Conservation (phyloP, 495 filamentous ascomycete genomes). For the Podospora tetraspora region DNA sequence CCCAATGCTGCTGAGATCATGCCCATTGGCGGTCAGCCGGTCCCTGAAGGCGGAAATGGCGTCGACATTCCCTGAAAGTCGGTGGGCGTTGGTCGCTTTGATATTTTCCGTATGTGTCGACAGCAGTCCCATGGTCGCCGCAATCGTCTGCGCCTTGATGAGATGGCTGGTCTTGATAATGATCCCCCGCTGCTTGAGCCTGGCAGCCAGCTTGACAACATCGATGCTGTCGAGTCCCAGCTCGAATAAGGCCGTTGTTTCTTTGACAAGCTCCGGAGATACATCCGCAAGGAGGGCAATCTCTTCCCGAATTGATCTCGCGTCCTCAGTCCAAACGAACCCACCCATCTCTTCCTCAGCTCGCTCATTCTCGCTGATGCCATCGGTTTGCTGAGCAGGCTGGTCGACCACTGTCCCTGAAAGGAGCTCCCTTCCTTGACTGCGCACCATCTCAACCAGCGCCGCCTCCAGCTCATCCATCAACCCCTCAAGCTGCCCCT, state of each 20-base stretch:
- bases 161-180: slow-evolving; percentile 59
- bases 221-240: slow-evolving; percentile 68
- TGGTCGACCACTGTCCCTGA: background rate
- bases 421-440: background rate
- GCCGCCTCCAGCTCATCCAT: slow-evolving; percentile 37
- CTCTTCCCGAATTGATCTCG: slow-evolving; percentile 48
- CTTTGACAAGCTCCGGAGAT: slow-evolving; percentile 42
- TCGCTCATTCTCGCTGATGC: background rate
- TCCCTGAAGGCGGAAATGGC: background rate
- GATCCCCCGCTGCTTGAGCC: slow-evolving; percentile 55
- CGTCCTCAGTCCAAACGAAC: slow-evolving; percentile 52
- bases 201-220: slow-evolving; percentile 60
- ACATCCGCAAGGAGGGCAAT: slow-evolving; percentile 57
- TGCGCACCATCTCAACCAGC: slow-evolving; percentile 20
- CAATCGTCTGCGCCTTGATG: slow-evolving; percentile 64
- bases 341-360: background rate
- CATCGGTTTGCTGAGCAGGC: background rate
- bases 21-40: background rate
- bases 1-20: slow-evolving; percentile 37
- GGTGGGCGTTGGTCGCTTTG: background rate
- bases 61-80: background rate
- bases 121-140: slow-evolving; percentile 1
- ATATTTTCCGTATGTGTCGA: background rate
- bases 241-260: slow-evolving; percentile 54
- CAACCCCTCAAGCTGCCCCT: slow-evolving; percentile 27